These are phyloP conservation scores for Leucosporidium creatinivorum DNA, from an alignment of 768 basidiomycete species.

Conservation along the genomic window DNA sequence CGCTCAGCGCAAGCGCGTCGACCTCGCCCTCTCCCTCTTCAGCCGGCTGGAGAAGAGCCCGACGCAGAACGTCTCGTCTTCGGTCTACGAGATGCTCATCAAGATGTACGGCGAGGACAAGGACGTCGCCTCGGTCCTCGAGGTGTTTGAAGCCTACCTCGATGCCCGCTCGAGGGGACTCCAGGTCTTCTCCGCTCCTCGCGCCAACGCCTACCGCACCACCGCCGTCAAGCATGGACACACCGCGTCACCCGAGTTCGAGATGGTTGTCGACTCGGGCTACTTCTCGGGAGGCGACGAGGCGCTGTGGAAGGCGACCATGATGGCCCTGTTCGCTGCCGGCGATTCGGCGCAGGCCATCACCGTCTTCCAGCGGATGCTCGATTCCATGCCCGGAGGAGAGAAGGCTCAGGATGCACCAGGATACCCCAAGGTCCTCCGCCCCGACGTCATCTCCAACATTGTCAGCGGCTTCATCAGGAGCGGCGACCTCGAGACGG, in stretches of 20 bases:
- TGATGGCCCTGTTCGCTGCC: conserved; percentile 52
- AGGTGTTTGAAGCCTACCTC: conserved; percentile 26
- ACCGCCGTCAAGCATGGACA: conserved; percentile 48
- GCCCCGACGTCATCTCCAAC: conserved; percentile 43
- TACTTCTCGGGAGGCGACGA: conserved; percentile 54
- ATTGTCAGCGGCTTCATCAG: conserved; percentile 45
- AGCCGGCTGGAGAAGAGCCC: conserved; percentile 18
- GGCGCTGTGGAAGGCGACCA: conserved; percentile 55
- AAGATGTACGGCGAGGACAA: conserved; percentile 25
- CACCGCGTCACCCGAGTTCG: conserved; percentile 51
- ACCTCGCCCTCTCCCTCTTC: conserved; percentile 29
- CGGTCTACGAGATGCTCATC: conserved; percentile 7
- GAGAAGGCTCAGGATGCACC: conserved; percentile 29
- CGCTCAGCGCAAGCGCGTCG: conserved; percentile 13
- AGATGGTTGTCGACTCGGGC: conserved; percentile 39
- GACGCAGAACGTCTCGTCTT: neutral
- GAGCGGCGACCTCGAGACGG: conserved; percentile 52
- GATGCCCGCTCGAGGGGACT: neutral
- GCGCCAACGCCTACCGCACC: neutral
- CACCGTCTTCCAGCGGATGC: conserved; percentile 27
- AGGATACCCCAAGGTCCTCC: conserved; percentile 43
- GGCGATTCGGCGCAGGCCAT: conserved; percentile 35
- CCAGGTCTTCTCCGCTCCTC: neutral
- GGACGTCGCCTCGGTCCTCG: conserved; percentile 19
- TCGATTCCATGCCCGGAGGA: conserved; percentile 1